Base-by-base conservation (phyloP, 345 rosid species). In the Turritis glabra region DNA sequence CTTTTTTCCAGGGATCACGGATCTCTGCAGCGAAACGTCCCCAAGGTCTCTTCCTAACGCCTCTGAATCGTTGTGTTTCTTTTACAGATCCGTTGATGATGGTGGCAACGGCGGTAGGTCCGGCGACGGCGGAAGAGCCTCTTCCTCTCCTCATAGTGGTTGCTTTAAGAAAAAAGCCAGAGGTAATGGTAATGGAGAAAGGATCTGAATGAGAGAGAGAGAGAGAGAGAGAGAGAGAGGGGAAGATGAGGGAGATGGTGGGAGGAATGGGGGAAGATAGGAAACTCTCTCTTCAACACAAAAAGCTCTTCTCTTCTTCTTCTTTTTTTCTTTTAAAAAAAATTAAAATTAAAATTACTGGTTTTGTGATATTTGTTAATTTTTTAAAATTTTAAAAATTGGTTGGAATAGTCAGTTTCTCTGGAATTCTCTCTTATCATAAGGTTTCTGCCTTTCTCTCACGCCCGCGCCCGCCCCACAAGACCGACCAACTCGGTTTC, bases 11-110 rank as follows among this genome's bases (percentile, higher is more conserved):
- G 0, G 98, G 98, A 78, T 93, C 96, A 44, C 98, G 85, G 74
- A 93, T 93, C 86, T 93, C 98, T 0, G 98, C 97, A 0, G 98
- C 96, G 81, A 84, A 93, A 40, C 89, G 77, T 1, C 98, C 97
- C 94, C 96, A 89, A 11, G 94, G 97, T 73, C 98, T 73, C 78
- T 86, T 88, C 17, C 97, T 57, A 0, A 93, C 98, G 38, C 98
- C 97, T 80, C 98, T 84, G 76, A 86, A 93, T 59, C 86, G 85
- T 7, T 33, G 37, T 3, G 79, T 80, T 53, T 85, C 96, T 17
- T 77, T 82, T 1, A 50, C 1, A 21, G 64, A 62, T 47, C 73
- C 63, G 64, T 51, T 53, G 59, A 37, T 19, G 14, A 43, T 37
- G 8, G 66, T 27, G 58, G 71, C 18, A 14, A 27, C 64, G 8